These are phyloP conservation scores for Thamnidium elegans DNA, from an alignment of 192 early-diverging fungal genomes.

Conservation along the genomic window DNA sequence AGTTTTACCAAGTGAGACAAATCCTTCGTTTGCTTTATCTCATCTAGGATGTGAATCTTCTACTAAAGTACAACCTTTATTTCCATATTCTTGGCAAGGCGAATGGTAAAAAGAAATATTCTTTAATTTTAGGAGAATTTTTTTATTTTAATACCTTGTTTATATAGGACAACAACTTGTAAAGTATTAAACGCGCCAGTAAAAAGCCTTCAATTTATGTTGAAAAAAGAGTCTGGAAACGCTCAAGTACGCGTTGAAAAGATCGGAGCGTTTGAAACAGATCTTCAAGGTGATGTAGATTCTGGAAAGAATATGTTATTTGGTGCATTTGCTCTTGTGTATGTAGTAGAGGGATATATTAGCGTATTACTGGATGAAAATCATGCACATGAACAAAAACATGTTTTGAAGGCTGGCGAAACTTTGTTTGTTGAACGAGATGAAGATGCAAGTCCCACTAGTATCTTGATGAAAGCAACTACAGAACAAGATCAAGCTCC, in stretches of 20 bases:
- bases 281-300: slow-evolving; percentile 3
- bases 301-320: slow-evolving; percentile 42
- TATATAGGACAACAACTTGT: slow-evolving; percentile 26
- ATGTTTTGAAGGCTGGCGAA: slow-evolving; percentile 36
- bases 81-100: slow-evolving; percentile 60
- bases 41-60: slow-evolving; percentile 50
- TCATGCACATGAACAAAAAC: slow-evolving; percentile 15
- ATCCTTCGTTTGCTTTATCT: slow-evolving; percentile 31
- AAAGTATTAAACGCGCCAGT: slow-evolving; percentile 21
- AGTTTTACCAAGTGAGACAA: slow-evolving; percentile 25
- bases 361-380: slow-evolving; percentile 21
- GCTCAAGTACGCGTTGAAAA: slow-evolving; percentile 16
- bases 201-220: slow-evolving; percentile 21
- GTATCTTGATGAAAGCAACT: slow-evolving; percentile 1
- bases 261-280: slow-evolving; percentile 5
- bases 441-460: slow-evolving; percentile 45
- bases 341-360: slow-evolving; percentile 51
- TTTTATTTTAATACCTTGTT: slow-evolving; percentile 2
- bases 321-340: slow-evolving; percentile 50
- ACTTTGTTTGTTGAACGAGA: slow-evolving; percentile 53
- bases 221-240: slow-evolving; percentile 16
- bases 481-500: not conserved
- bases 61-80: slow-evolving; percentile 44
- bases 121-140: not conserved
- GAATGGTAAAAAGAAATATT: slow-evolving; percentile 42